Base-by-base conservation (phyloP, 2,329 filamentous ascomycete genomes). In the Arthrinium puccinioides region DNA sequence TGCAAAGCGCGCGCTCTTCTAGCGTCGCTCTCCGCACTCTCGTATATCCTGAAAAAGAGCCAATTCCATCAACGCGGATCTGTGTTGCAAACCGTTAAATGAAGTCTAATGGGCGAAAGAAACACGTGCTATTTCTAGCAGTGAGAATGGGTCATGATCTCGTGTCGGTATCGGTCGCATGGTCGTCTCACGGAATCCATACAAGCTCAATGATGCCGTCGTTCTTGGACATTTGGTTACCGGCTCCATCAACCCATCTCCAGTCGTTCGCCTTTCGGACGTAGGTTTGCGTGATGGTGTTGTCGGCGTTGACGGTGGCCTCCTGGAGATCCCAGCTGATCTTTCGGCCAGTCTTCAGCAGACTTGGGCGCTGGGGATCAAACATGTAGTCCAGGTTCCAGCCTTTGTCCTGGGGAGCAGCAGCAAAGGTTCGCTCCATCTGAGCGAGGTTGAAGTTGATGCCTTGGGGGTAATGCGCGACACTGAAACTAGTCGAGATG, bases 401-500 rank as follows among this genome's bases (percentile, higher is more conserved):
- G 20, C 66, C 66, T 43, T 64, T 67, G 47, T 69, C 61, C 50
- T 58, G 70, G 24, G 50, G 72, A 40, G 52, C 67, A 43, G 54
- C 74, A 43, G 53, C 64, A 51, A 75, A 72, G 1, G 74, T 77
- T 16, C 64, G 61, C 51, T 78, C 74, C 46, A 70, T 56, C 46
- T 74, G 70, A 31, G 63, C 60, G 15, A 64, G 55, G 42, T 70
- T 69, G 26, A 72, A 66, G 32, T 67, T 64, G 36, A 73, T 63
- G 40, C 70, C 70, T 21, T 59, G 48, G 2, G 70, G 70, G 44
- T 81, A 79, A 39, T 72, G 69, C 13, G 70, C 70, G 21, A 81
- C 63, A 11, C 74, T 79, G 56, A 73, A 80, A 8, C 76, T 75
- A 19, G 74, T 72, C 6, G 75, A 72, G 39, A 81, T 64, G 42